These are phyloP conservation scores for Lachnellula subtilissima DNA, from an alignment of 2,329 filamentous ascomycete genomes.

Conservation along the genomic window DNA sequence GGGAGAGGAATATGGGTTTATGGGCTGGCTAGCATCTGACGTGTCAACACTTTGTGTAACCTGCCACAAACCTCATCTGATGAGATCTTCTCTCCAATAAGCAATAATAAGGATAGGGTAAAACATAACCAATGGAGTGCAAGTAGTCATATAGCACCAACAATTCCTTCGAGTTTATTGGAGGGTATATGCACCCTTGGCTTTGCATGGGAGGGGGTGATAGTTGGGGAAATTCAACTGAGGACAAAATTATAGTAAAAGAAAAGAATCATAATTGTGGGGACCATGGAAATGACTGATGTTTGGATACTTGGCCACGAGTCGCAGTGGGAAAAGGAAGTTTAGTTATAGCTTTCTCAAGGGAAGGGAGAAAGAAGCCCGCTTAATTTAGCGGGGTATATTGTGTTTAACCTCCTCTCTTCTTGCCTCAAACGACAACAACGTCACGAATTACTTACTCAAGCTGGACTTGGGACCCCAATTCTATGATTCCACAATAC, in stretches of 20 bases:
- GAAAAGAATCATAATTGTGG: too few relatives aligned
- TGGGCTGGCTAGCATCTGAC: not conserved
- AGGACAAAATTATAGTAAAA: not conserved
- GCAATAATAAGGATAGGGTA: too few relatives aligned
- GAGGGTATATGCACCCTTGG: too few relatives aligned
- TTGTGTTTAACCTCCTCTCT: not conserved
- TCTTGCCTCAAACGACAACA: not conserved
- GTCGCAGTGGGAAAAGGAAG: not conserved
- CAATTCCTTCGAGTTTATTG: too few relatives aligned
- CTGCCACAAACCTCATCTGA: too few relatives aligned
- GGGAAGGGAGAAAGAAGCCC: not conserved
- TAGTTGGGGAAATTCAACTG: not conserved
- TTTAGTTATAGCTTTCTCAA: not conserved
- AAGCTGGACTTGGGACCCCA: constrained; percentile 16
- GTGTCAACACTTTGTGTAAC: not conserved
- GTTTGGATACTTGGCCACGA: not conserved
- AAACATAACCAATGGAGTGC: not conserved
- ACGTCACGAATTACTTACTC: not conserved
- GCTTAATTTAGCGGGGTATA: not conserved
- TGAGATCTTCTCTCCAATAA: too few relatives aligned
- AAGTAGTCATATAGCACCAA: too few relatives aligned
- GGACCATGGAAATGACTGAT: too few relatives aligned
- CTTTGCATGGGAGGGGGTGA: too few relatives aligned
- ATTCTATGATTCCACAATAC: not conserved
- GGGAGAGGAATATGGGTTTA: not conserved